A percentile compares a stretch with the other conserved stretches of the same genome.
Evolutionary conservation across 257 asterid genomes (phyloP).

Genomic region (Solanum habrochaites): DNA sequence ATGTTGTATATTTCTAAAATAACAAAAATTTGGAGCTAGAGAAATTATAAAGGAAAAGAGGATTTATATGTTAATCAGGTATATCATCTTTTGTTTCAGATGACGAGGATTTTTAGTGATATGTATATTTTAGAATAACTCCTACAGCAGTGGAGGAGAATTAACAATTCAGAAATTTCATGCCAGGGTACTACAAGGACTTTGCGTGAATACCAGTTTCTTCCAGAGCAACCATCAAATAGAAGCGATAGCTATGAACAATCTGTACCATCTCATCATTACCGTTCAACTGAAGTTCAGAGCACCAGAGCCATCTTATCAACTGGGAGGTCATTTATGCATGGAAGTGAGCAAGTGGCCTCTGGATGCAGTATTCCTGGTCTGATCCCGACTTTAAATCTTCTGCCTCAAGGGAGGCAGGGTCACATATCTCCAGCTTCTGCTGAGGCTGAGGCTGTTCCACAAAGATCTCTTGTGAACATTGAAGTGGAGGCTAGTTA

Average conservation of each 20-base stretch:
- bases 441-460: conserved; percentile 39
- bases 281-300: conserved; percentile 43
- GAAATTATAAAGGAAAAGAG: not conserved
- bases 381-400: conserved; percentile 43
- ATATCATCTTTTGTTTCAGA: not conserved
- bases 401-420: conserved; percentile 44
- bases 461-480: conserved; percentile 18
- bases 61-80: not conserved
- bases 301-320: conserved; percentile 39
- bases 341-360: conserved; percentile 36
- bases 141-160: not conserved
- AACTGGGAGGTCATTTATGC: conserved; percentile 30
- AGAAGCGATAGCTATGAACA: conserved; percentile 45
- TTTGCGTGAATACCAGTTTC: conserved; percentile 69
- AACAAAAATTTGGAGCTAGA: not conserved
- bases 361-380: conserved; percentile 35
- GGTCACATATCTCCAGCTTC: conserved; percentile 41
- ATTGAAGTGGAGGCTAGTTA: conserved; percentile 30
- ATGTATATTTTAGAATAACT: not conserved
- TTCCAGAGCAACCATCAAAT: conserved; percentile 67
- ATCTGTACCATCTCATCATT: conserved; percentile 27
- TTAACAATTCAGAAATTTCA: not conserved
- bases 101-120: not conserved
- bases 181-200: conserved; percentile 62
- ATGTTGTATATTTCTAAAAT: not conserved